Conservation (phyloP, 106 monocot genomes). For the Dendrobium nobile region DNA sequence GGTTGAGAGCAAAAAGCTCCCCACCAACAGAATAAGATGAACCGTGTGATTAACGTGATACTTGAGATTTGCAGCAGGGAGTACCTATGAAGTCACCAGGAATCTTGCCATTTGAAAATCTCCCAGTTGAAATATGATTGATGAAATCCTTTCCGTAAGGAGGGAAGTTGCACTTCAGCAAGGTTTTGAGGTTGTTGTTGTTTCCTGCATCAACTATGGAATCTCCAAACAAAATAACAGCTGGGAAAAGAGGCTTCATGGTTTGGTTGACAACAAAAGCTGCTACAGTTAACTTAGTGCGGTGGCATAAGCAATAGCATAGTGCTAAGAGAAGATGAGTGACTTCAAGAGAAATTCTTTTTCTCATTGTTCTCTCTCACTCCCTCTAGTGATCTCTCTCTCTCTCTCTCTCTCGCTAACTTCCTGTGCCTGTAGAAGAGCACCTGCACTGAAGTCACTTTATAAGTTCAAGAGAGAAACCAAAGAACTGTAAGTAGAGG, state of each 20-base stretch:
- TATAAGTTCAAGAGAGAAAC: no score
- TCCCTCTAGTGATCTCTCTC: not conserved
- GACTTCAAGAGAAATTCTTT: not conserved
- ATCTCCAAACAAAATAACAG: slow-evolving; percentile 50
- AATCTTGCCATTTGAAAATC: slow-evolving; percentile 52
- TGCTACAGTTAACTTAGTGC: not conserved
- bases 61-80: no score
- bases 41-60: no score
- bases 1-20: no score
- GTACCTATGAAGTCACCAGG: slow-evolving; percentile 45
- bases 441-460: no score
- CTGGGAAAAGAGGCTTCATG: slow-evolving; percentile 17
- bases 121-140: slow-evolving; percentile 31
- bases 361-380: not conserved
- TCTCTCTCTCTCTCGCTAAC: not conserved
- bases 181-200: slow-evolving; percentile 36
- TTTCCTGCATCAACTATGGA: slow-evolving; percentile 62
- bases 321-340: not conserved
- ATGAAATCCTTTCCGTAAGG: slow-evolving; percentile 51
- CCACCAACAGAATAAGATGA: no score
- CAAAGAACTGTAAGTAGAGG: no score
- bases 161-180: slow-evolving; percentile 33
- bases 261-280: not conserved
- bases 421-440: no score
- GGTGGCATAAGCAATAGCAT: not conserved